Conservation (phyloP, 2,329 filamentous ascomycete species). For the Colletotrichum lentis region DNA sequence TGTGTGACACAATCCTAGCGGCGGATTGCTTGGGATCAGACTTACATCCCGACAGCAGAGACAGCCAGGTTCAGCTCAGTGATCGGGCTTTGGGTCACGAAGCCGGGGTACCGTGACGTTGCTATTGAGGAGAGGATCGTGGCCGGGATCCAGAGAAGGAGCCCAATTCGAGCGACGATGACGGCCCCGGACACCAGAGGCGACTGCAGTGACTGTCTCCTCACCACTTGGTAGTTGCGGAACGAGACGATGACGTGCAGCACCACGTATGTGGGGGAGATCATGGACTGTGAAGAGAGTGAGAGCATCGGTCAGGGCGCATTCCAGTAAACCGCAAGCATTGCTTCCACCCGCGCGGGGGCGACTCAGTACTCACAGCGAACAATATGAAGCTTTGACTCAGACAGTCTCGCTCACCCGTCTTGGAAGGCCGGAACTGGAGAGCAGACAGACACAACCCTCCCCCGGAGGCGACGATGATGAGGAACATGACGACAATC, state of each 20-base stretch:
- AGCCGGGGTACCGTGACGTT: constrained; percentile 39
- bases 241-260: constrained; percentile 45
- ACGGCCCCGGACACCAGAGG: constrained; percentile 46
- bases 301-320: constrained; percentile 8
- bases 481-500: constrained; percentile 29
- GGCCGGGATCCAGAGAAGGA: constrained; percentile 44
- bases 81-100: constrained; percentile 40
- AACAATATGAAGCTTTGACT: constrained; percentile 39
- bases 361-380: constrained; percentile 15
- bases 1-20: too few species aligned
- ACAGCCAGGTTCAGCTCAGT: constrained; percentile 41
- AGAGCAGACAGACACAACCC: constrained; percentile 36
- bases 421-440: constrained; percentile 31
- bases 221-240: constrained; percentile 40
- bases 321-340: neutral
- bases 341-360: neutral
- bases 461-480: constrained; percentile 33
- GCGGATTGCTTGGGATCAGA: neutral
- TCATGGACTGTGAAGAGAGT: constrained; percentile 40
- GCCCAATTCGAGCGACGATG: constrained; percentile 43
- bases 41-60: constrained; percentile 42
- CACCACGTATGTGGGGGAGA: constrained; percentile 45
- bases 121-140: constrained; percentile 42
- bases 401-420: constrained; percentile 31
- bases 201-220: constrained; percentile 41